Percentiles rank a stretch among this genome's conserved stretches.
Evolutionary conservation across 768 basidiomycete species (phyloP).

Genomic region (Lentinula boryana): DNA sequence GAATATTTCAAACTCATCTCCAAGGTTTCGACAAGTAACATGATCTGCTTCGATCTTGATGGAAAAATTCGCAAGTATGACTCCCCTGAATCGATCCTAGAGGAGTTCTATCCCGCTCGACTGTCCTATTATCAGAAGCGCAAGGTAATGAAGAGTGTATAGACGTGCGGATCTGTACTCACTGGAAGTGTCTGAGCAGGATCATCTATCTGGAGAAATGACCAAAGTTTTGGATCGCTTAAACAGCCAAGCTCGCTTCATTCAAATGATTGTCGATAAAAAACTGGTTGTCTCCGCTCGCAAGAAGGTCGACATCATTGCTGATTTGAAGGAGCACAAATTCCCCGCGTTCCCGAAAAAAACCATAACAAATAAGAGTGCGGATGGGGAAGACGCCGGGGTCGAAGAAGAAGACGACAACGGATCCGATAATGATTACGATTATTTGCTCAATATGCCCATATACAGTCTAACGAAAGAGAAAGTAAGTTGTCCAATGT

Average conservation of each 20-base stretch:
- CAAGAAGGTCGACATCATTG: conserved; percentile 82
- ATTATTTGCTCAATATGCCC: conserved; percentile 92
- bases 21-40: conserved; percentile 88
- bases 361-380: conserved; percentile 58
- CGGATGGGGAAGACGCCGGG: conserved; percentile 49
- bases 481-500: conserved; percentile 46
- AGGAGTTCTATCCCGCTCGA: conserved; percentile 88
- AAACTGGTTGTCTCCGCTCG: conserved; percentile 79
- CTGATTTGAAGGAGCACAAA: conserved; percentile 72
- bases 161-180: neutral
- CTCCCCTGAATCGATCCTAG: conserved; percentile 84
- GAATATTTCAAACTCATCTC: conserved; percentile 89
- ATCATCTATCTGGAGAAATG: conserved; percentile 77
- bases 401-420: conserved; percentile 52
- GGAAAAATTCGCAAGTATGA: conserved; percentile 94
- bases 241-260: conserved; percentile 93
- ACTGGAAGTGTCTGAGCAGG: conserved; percentile 39
- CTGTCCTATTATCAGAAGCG: conserved; percentile 92
- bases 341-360: conserved; percentile 93
- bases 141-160: conserved; percentile 50
- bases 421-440: conserved; percentile 63
- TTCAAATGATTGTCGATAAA: conserved; percentile 91
- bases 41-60: conserved; percentile 98
- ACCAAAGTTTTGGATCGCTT: conserved; percentile 77
- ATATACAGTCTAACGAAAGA: conserved; percentile 94